These are phyloP conservation scores for Calonectria leucothoes DNA, from an alignment of 2,329 filamentous ascomycete species.

Conservation along the genomic window DNA sequence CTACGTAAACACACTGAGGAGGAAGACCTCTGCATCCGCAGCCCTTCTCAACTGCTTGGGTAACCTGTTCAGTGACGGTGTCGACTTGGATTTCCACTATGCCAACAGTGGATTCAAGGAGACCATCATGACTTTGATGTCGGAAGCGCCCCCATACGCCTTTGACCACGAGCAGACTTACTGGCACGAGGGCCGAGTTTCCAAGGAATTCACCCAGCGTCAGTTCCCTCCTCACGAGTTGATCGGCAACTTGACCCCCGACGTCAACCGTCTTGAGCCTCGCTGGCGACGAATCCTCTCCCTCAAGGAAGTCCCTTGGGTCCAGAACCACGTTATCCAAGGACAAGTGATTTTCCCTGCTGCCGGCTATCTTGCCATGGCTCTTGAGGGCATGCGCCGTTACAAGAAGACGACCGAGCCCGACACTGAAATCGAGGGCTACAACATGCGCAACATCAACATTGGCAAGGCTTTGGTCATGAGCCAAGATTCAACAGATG, in stretches of 20 bases:
- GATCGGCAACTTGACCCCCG: constrained; percentile 15
- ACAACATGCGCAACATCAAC: constrained; percentile 23
- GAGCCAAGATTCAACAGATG: constrained; percentile 2
- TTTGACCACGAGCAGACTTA: background rate
- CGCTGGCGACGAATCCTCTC: constrained; percentile 61
- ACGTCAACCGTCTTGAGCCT: constrained; percentile 35
- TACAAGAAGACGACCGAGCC: constrained; percentile 14
- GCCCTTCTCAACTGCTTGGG: constrained; percentile 47
- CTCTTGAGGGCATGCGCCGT: constrained; percentile 52
- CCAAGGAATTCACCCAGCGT: constrained; percentile 8
- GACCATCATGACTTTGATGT: constrained; percentile 53
- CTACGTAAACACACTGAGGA: constrained; percentile 55
- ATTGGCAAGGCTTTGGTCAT: constrained; percentile 22
- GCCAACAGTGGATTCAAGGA: constrained; percentile 27
- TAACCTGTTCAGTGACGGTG: constrained; percentile 55
- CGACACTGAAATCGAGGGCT: constrained; percentile 4
- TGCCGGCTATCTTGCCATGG: constrained; percentile 57
- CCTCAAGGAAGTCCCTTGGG: constrained; percentile 63
- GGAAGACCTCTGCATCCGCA: constrained; percentile 48
- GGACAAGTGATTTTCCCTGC: constrained; percentile 59
- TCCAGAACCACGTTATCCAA: constrained; percentile 67
- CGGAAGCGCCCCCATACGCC: constrained; percentile 8
- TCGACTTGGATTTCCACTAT: constrained; percentile 50
- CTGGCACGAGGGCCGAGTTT: background rate
- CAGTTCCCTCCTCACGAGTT: constrained; percentile 21